Conservation (phyloP, 2,329 filamentous ascomycete species). For the Gaeumannomyces sp. region DNA sequence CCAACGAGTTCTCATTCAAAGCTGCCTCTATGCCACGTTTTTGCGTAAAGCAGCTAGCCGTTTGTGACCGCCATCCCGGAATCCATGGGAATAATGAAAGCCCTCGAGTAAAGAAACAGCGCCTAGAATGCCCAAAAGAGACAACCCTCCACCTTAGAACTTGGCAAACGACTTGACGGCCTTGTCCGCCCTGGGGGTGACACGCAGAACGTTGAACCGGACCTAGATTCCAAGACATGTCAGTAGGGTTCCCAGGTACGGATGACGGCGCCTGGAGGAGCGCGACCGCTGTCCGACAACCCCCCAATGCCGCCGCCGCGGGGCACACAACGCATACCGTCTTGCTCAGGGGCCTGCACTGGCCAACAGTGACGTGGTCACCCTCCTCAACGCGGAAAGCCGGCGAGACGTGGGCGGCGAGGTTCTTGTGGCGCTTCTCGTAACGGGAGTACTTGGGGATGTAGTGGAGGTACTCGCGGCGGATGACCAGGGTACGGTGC, state of each 20-base stretch:
- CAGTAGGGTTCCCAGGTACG: not conserved
- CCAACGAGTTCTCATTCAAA: slow-evolving; percentile 11
- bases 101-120: slow-evolving; percentile 10
- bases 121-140: slow-evolving; percentile 10
- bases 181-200: slow-evolving; percentile 96
- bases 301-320: not conserved
- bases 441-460: slow-evolving; percentile 99
- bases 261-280: not conserved
- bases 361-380: slow-evolving; percentile 98
- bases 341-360: slow-evolving; percentile 99
- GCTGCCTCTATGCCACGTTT: slow-evolving; percentile 9
- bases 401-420: slow-evolving; percentile 96
- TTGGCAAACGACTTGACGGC: slow-evolving; percentile 96
- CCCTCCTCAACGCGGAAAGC: slow-evolving; percentile 99
- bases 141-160: slow-evolving; percentile 62
- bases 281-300: not conserved
- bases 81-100: slow-evolving; percentile 9
- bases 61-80: slow-evolving; percentile 9
- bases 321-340: slow-evolving; percentile 63
- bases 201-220: slow-evolving; percentile 99
- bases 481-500: slow-evolving; percentile 99
- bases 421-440: slow-evolving; percentile 99
- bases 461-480: slow-evolving; percentile 99
- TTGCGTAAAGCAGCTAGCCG: slow-evolving; percentile 9
- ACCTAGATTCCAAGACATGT: slow-evolving; percentile 47